These are phyloP conservation scores for Chaetomiaceae sp. DNA, from an alignment of 2,329 filamentous ascomycete genomes.

Conservation along the genomic window DNA sequence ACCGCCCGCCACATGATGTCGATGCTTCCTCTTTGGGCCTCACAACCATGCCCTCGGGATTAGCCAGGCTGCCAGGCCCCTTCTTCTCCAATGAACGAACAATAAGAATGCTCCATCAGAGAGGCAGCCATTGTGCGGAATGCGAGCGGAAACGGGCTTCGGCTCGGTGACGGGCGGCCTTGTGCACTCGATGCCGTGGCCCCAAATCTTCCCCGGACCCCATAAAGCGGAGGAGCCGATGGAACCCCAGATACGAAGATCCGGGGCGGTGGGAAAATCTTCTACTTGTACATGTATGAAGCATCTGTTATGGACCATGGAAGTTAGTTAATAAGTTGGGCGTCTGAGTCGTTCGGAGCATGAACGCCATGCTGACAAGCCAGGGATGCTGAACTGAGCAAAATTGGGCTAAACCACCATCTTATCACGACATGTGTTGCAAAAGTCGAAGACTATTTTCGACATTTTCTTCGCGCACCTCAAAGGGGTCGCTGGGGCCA, in stretches of 20 bases:
- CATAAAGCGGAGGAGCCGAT: slow-evolving; percentile 1
- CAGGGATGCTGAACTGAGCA: too few species aligned
- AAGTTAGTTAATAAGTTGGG: too few species aligned
- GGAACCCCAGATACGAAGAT: background rate
- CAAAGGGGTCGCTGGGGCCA: too few species aligned
- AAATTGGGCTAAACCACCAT: too few species aligned
- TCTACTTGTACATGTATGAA: too few species aligned
- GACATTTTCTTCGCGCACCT: too few species aligned
- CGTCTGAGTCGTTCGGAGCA: too few species aligned
- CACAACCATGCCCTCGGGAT: slow-evolving; percentile 1
- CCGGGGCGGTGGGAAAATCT: too few species aligned
- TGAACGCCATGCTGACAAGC: too few species aligned
- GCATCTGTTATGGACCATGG: too few species aligned
- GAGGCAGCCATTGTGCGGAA: slow-evolving; percentile 9
- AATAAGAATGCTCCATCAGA: background rate
- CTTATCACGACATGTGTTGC: too few species aligned
- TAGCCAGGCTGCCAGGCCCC: background rate
- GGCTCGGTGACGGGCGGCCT: slow-evolving; percentile 10
- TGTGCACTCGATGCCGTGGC: background rate
- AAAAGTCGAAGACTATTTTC: too few species aligned
- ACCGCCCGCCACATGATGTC: slow-evolving; percentile 19
- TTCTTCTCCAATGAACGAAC: slow-evolving; percentile 4
- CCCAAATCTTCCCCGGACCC: background rate
- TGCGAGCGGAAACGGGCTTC: slow-evolving; percentile 9
- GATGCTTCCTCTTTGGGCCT: slow-evolving; percentile 18